Conservation (phyloP, 106 monocot species). For the Posidonia australis region DNA sequence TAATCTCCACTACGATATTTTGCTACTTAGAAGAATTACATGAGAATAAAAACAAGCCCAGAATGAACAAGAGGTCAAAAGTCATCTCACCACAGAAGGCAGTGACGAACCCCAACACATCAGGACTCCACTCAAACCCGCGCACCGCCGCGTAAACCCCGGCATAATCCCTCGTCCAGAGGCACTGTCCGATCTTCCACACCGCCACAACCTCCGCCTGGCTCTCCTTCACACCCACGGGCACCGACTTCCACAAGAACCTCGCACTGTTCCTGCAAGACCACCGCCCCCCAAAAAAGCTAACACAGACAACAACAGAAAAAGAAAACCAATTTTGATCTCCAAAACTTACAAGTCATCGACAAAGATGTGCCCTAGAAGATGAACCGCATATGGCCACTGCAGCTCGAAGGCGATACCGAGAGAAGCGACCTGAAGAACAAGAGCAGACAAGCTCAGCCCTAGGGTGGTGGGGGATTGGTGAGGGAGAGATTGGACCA, state of each 20-base stretch:
- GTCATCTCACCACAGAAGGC: constrained; percentile 55
- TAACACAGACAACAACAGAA: background rate
- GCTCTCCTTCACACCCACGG: constrained; percentile 51
- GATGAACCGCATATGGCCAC: constrained; percentile 91
- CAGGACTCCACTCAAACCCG: constrained; percentile 73
- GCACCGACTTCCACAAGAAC: constrained; percentile 88
- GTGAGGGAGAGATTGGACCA: background rate
- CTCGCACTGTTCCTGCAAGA: constrained; percentile 72
- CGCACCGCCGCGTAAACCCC: constrained; percentile 56
- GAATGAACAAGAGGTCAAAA: background rate
- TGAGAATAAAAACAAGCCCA: background rate
- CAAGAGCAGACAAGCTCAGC: background rate
- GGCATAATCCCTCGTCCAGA: constrained; percentile 71
- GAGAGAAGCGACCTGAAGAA: constrained; percentile 45
- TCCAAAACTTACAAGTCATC: constrained; percentile 59
- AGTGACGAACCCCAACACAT: constrained; percentile 29
- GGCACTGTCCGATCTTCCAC: constrained; percentile 92
- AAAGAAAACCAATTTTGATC: background rate
- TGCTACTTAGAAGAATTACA: background rate
- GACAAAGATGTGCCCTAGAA: constrained; percentile 67
- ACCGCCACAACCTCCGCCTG: constrained; percentile 52
- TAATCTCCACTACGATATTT: too few relatives aligned
- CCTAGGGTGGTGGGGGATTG: too few relatives aligned
- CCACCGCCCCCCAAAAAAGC: background rate
- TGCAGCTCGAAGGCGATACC: constrained; percentile 50